Evolutionary conservation across 768 basidiomycete genomes (phyloP).

Genomic region (Naganishia vishniacii): DNA sequence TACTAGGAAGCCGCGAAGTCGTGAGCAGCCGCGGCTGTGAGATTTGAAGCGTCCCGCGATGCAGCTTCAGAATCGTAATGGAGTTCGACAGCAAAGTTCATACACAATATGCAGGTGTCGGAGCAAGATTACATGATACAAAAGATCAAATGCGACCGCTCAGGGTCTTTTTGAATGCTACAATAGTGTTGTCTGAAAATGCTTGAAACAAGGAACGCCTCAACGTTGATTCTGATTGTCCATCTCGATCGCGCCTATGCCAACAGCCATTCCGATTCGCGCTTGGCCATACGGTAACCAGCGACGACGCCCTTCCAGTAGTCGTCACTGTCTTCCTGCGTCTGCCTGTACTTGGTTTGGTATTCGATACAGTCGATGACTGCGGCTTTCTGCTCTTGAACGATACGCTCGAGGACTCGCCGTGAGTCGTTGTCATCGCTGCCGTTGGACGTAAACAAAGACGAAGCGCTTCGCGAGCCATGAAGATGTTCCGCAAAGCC

Average conservation of each 20-base stretch:
- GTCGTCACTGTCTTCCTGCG: slow-evolving; percentile 4
- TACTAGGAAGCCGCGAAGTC: too few species aligned
- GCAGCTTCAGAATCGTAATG: too few species aligned
- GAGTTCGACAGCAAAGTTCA: too few species aligned
- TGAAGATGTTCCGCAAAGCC: slow-evolving; percentile 20
- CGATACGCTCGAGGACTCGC: slow-evolving; percentile 13
- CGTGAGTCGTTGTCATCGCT: background rate
- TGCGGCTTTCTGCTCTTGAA: slow-evolving; percentile 10
- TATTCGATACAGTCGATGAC: slow-evolving; percentile 19
- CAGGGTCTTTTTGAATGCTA: slow-evolving; percentile 1
- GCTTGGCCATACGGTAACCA: slow-evolving; percentile 7
- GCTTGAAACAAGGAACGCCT: background rate
- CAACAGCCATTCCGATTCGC: slow-evolving; percentile 13
- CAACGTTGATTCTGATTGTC: background rate
- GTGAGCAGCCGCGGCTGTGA: too few species aligned
- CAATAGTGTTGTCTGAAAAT: background rate
- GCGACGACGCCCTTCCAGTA: slow-evolving; percentile 12
- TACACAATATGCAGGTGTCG: background rate
- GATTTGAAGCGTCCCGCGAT: too few species aligned
- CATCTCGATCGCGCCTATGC: background rate
- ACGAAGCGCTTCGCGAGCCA: background rate
- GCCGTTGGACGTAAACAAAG: background rate
- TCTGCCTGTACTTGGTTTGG: slow-evolving; percentile 12
- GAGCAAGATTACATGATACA: slow-evolving; percentile 9
- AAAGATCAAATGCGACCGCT: background rate